Evolutionary conservation across 2,329 filamentous ascomycete species (phyloP), one percentile per base, ranked within the genome.

Genomic region (Pleurostoma richardsiae): DNA sequence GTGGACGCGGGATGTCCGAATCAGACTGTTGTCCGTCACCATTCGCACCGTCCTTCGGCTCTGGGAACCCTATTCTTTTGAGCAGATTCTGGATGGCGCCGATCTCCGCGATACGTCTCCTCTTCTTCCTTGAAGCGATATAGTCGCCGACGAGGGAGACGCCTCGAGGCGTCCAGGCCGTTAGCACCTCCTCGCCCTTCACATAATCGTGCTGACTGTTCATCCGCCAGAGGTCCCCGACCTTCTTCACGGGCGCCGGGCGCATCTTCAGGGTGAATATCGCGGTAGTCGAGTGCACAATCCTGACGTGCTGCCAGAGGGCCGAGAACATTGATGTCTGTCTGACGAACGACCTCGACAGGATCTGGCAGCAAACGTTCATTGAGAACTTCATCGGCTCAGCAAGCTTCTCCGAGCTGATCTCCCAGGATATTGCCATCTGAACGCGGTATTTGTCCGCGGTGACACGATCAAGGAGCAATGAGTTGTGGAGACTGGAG

Each of bases 181-280:
- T 83, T 38, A 99, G 73, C 42, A 85, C 78, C 65, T 99, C 94
- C 67, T 99, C 91, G 46, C 94, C 94, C 65, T 96, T 96, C 57
- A 99, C 88, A 61, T 96, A 97, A 63, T 95, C 90, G 58, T 95
- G 87, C 49, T 89, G 85, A 11, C 91, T 97, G 64, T 90, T 95
- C 83, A 97, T 90, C 46, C 94, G 83, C 94, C 94, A 99, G 10
- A 99, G 74, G 62, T 99, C 94, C 3, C 90, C 90, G 1, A 90
- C 89, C 41, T 89, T 82, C 67, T 96, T 96, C 43, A 95, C 90
- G 3, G 90, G 90, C 6, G 89, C 85, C 0, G 94, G 94, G 30
- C 90, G 85, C 65, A 97, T 85, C 5, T 84, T 84, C 43, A 97
- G 72, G 2, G 88, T 90, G 67, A 95, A 99, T 49, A 96, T 88